These are phyloP conservation scores for Eucalyptus caleyi DNA, from an alignment of 345 rosid genomes.

Conservation along the genomic window DNA sequence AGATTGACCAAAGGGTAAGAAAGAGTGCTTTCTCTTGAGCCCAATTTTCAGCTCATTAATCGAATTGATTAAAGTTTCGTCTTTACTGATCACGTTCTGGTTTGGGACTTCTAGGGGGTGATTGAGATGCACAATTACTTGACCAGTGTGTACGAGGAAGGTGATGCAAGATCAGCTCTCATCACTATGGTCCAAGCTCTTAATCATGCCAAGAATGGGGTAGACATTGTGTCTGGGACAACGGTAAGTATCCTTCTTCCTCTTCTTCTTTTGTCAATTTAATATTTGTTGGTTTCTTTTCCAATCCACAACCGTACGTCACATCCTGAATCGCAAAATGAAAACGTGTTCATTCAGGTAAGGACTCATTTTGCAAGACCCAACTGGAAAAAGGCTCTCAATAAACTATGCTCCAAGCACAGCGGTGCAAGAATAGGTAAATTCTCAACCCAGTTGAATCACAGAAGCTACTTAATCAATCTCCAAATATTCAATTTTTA, in stretches of 20 bases:
- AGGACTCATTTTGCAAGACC: conserved; percentile 97
- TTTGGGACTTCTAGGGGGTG: conserved; percentile 48
- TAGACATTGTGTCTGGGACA: conserved; percentile 96
- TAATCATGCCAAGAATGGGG: conserved; percentile 94
- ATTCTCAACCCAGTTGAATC: background rate
- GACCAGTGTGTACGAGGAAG: conserved; percentile 99
- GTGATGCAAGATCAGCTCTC: conserved; percentile 98
- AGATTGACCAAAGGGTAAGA: conserved; percentile 84
- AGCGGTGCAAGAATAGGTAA: conserved; percentile 79
- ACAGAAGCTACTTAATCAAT: background rate
- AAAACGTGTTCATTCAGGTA: conserved; percentile 26
- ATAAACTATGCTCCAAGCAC: conserved; percentile 86
- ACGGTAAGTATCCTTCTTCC: conserved; percentile 25
- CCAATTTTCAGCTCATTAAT: background rate
- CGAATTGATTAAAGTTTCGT: background rate
- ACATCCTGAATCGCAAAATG: background rate
- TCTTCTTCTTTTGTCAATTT: background rate
- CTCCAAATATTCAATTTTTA: background rate
- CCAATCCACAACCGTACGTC: background rate
- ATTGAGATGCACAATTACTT: conserved; percentile 98
- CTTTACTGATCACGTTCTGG: background rate
- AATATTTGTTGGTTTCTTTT: background rate
- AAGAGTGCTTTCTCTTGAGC: background rate
- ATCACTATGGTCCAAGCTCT: conserved; percentile 98
- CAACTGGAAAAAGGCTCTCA: conserved; percentile 82